Evolutionary conservation across 2,329 filamentous ascomycete species (phyloP), one percentile per base, ranked within the genome.

Genomic region (Penicillium polonicum): DNA sequence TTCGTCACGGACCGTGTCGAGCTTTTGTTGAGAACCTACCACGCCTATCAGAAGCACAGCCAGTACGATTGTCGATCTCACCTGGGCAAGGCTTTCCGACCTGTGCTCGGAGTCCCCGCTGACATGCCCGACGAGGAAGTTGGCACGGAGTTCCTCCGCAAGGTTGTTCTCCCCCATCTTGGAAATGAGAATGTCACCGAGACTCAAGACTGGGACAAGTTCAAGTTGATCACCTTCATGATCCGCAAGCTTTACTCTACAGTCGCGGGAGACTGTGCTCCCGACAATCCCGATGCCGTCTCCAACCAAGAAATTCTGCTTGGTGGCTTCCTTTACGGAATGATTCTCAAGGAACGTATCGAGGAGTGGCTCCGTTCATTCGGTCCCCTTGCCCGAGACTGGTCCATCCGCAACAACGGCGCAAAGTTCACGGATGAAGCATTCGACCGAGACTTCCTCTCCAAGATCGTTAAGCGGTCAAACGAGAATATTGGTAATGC

Each of bases 1-100:
- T 97, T 97, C 78, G 85, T 97, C 63, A 96, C 92, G 6, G 92
- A 97, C 78, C 90, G 94, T 65, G 90, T 97, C 31, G 94, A 99
- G 79, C 80, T 97, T 58, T 80, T 99, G 50, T 79, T 99, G 64
- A 86, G 94, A 65, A 96, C 92, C 35, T 99, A 96, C 83, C 97
- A 97, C 76, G 85, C 85, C 23, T 97, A 97, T 76, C 85, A 86
- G 48, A 80, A 97, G 35, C 92, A 96, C 77, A 91, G 86, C 63
- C 89, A 88, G 76, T 83, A 85, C 15, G 88, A 93, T 70, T 96
- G 92, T 43, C 83, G 93, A 61, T 85, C 92, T 35, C 96, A 92
- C 71, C 81, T 99, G 17, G 94, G 94, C 58, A 84, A 89, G 70
- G 97, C 95, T 73, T 99, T 99, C 79, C 85, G 92, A 66, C 86